Base-by-base conservation (phyloP, 495 filamentous ascomycete species). In the Chaetomium fimeti region DNA sequence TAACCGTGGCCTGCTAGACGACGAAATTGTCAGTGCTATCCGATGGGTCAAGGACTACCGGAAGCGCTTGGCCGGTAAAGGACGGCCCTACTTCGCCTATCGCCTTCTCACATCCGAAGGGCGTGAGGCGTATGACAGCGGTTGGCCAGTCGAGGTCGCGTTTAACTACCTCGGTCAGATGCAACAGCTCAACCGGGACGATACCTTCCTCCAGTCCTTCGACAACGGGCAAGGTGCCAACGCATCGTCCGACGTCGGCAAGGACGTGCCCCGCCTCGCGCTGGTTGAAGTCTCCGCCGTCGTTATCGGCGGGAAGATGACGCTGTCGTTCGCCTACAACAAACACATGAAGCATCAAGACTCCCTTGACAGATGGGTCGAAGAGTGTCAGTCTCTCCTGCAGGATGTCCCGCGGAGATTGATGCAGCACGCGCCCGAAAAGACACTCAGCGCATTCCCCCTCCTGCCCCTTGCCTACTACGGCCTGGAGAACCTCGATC, bases 291-390 rank as follows among this genome's bases (percentile, higher is more conserved):
- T 72, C 24, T 68, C 66, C 0, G 68, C 68, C 15, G 71, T 81
- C 27, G 79, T 85, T 3, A 70, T 76, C 6, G 71, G 76, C 47
- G 81, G 79, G 16, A 74, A 76, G 43, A 72, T 85, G 22, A 77
- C 78, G 7, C 78, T 86, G 48, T 82, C 79, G 0, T 86, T 88
- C 69, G 78, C 79, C 1, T 84, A 80, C 73, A 87, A 85, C 72
- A 80, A 78, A 32, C 74, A 79, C 66, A 87, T 85, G 80, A 74
- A 78, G 51, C 82, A 84, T 56, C 82, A 82, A 57, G 67, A 78
- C 3, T 68, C 67, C 2, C 81, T 88, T n/a, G 68, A 64, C 27
- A 43, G 56, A 18, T 87, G 85, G 85, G 76, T 84, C 11, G 66
- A 72, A 1, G 70, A 73, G 51, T 86, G 81, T 61, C 73, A 75